phyloP scores from a whole-genome alignment of 352 stramenopile genomes.

The Phytophthora quininea region DNA sequence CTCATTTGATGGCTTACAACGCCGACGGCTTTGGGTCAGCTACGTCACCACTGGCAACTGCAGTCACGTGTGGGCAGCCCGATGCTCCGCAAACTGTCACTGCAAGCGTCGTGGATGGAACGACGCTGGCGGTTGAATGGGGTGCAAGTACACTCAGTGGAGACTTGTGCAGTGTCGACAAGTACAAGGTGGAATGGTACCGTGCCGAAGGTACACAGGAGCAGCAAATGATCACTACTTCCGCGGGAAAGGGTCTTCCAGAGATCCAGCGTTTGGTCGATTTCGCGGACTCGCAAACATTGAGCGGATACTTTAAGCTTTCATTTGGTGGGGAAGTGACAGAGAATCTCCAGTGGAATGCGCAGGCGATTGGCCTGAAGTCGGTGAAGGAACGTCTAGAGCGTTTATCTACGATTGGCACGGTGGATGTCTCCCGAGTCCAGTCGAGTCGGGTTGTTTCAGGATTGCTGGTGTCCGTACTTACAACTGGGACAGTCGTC shows the following conservation, averaged over 20 bases:
- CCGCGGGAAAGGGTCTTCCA: slow-evolving; percentile 61
- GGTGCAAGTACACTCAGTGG: slow-evolving; percentile 32
- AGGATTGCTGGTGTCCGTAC: slow-evolving; percentile 53
- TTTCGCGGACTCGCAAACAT: slow-evolving; percentile 62
- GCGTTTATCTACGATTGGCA: slow-evolving; percentile 65
- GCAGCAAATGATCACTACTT: slow-evolving; percentile 82
- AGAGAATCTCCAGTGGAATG: slow-evolving; percentile 75
- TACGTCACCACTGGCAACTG: slow-evolving; percentile 51
- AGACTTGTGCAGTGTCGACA: slow-evolving; percentile 52
- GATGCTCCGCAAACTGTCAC: slow-evolving; percentile 48
- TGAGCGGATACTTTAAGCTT: slow-evolving; percentile 74
- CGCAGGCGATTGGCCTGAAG: slow-evolving; percentile 49
- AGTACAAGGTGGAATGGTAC: slow-evolving; percentile 84
- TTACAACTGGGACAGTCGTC: slow-evolving; percentile 30
- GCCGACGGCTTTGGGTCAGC: slow-evolving; percentile 34
- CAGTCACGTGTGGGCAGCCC: slow-evolving; percentile 62
- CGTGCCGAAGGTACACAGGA: slow-evolving; percentile 55
- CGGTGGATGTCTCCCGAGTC: slow-evolving; percentile 56
- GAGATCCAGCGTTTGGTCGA: slow-evolving; percentile 67
- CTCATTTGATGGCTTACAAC: slow-evolving; percentile 88
- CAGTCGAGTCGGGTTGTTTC: slow-evolving; percentile 55
- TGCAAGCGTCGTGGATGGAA: slow-evolving; percentile 62
- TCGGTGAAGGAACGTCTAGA: slow-evolving; percentile 80
- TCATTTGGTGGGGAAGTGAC: slow-evolving; percentile 65
- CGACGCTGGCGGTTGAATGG: slow-evolving; percentile 60